Evolutionary conservation across 1,284 basidiomycete genomes (phyloP).

Genomic region (Melampsora larici-populina): DNA sequence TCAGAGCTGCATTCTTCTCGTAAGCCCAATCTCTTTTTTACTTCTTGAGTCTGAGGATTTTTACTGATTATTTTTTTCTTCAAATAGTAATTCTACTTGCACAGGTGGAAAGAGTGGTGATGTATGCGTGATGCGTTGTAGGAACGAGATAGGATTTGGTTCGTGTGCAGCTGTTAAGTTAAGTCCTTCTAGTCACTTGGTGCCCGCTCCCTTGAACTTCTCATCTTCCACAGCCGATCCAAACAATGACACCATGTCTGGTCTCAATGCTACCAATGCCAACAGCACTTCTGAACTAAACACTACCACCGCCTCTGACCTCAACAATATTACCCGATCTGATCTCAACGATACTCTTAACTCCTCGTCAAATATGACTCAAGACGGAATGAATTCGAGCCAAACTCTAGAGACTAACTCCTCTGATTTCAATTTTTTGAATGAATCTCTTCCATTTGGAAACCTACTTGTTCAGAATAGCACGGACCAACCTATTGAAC

Average conservation of each 20-base stretch:
- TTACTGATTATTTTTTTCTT: not conserved
- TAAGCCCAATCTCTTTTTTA: slow-evolving; percentile 3
- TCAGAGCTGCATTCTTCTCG: slow-evolving; percentile 29
- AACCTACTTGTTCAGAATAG: not conserved
- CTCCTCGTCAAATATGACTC: not conserved
- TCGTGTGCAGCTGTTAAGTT: slow-evolving; percentile 42
- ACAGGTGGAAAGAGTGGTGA: slow-evolving; percentile 25
- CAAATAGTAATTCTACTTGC: slow-evolving; percentile 26
- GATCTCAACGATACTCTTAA: not conserved
- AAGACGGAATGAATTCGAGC: too few species aligned
- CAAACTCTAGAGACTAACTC: not conserved
- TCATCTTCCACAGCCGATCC: not conserved
- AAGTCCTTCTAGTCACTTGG: not conserved
- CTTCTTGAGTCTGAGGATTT: not conserved
- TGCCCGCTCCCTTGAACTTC: not conserved
- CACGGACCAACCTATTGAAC: not conserved
- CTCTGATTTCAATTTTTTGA: not conserved
- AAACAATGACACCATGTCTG: not conserved
- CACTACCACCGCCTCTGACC: not conserved
- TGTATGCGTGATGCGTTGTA: slow-evolving; percentile 40
- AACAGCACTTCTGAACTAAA: not conserved
- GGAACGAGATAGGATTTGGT: slow-evolving; percentile 39
- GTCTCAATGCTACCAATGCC: not conserved
- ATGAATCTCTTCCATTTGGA: not conserved
- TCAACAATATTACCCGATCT: not conserved